phyloP scores from a whole-genome alignment of 805 yeast genomes.

The Cyberlindnera meyerae region DNA sequence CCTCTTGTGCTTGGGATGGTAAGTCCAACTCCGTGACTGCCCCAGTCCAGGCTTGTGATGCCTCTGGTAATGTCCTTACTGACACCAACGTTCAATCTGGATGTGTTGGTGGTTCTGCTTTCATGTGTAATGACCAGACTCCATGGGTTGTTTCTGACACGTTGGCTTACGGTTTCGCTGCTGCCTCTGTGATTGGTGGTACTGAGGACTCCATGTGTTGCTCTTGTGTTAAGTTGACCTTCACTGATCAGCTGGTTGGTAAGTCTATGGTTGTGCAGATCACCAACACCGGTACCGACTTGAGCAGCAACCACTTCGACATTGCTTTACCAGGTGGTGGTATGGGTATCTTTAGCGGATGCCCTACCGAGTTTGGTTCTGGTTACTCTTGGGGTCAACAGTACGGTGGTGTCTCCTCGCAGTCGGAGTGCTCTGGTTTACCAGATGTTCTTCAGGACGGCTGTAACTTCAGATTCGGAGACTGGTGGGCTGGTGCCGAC shows the following conservation, averaged over 20 bases:
- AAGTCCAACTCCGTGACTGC: conserved; percentile 7
- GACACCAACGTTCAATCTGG: conserved; percentile 10
- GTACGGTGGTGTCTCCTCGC: conserved; percentile 14
- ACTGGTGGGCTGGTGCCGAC: conserved; percentile 14
- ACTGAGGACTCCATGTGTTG: conserved; percentile 13
- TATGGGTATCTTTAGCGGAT: conserved; percentile 10
- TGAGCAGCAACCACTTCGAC: conserved; percentile 13
- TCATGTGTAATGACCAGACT: conserved; percentile 14
- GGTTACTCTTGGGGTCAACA: conserved; percentile 11
- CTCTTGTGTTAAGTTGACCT: conserved; percentile 12
- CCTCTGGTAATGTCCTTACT: conserved; percentile 10
- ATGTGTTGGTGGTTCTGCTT: conserved; percentile 14
- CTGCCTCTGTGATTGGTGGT: conserved; percentile 12
- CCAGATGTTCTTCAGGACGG: conserved; percentile 9
- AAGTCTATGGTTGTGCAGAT: conserved; percentile 11
- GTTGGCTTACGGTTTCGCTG: conserved; percentile 15
- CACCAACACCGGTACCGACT: conserved; percentile 14
- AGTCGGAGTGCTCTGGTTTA: conserved; percentile 5
- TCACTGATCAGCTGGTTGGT: conserved; percentile 12
- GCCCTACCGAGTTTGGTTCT: conserved; percentile 12
- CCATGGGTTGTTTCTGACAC: conserved; percentile 12
- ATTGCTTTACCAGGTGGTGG: conserved; percentile 17
- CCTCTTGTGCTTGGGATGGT: conserved; percentile 13
- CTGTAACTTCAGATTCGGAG: conserved; percentile 15
- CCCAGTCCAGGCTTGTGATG: conserved; percentile 13